A percentile compares a stretch with the other conserved stretches of the same genome.
phyloP scores from a whole-genome alignment of 306 rosid species.

The Corylus avellana region DNA sequence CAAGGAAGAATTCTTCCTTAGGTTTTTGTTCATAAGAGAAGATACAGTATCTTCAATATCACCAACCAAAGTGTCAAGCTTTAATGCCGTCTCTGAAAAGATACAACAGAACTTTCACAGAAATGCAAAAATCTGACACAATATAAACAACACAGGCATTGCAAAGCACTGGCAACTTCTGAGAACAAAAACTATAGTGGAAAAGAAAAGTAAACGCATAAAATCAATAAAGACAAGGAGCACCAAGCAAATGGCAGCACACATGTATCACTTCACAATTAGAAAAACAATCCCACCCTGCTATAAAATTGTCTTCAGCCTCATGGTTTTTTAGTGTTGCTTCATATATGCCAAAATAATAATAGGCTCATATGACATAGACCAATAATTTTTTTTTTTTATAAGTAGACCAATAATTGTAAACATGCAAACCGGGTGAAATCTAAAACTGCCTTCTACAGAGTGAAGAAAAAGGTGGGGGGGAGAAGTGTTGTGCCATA shows the following conservation, averaged over 20 bases:
- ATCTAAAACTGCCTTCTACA: not conserved
- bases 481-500: not conserved
- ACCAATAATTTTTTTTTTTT: not conserved
- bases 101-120: slow-evolving; percentile 28
- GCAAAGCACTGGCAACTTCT: not conserved
- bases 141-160: slow-evolving; percentile 16
- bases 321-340: not conserved
- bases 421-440: not conserved
- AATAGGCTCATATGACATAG: not conserved
- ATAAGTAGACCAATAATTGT: not conserved
- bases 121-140: slow-evolving; percentile 1
- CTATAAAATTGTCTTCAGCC: not conserved
- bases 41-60: slow-evolving; percentile 93
- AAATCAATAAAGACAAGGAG: not conserved
- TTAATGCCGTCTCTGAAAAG: slow-evolving; percentile 81
- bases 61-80: slow-evolving; percentile 85
- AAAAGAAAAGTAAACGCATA: too few relatives aligned
- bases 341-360: not conserved
- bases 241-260: not conserved
- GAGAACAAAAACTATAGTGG: not conserved
- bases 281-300: not conserved
- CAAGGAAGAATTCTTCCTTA: slow-evolving; percentile 51
- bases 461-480: not conserved
- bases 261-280: not conserved
- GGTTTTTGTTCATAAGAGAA: slow-evolving; percentile 62